Evolutionary conservation across 257 asterid genomes (phyloP).

Genomic region (Henckelia pumila): DNA sequence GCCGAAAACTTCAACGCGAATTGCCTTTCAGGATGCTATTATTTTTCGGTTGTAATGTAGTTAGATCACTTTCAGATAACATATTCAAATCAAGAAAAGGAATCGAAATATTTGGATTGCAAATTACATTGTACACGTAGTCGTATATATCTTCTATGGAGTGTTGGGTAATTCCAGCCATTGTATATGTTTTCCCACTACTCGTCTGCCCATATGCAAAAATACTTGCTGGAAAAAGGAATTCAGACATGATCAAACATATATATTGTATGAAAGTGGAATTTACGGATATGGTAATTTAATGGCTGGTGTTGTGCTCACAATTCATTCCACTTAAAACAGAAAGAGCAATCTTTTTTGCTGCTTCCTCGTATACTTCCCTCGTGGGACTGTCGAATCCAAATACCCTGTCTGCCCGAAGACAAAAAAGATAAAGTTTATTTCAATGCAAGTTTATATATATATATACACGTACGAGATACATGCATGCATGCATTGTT

Average conservation of each 20-base stretch:
- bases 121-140: slow-evolving; percentile 39
- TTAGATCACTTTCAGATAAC: background rate
- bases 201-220: slow-evolving; percentile 67
- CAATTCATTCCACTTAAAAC: slow-evolving; percentile 83
- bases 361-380: slow-evolving; percentile 79
- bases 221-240: slow-evolving; percentile 54
- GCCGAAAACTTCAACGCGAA: slow-evolving; percentile 79
- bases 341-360: slow-evolving; percentile 75
- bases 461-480: no score
- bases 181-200: slow-evolving; percentile 60
- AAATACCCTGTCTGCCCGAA: slow-evolving; percentile 69
- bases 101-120: background rate
- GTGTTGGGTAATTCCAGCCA: slow-evolving; percentile 48
- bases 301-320: slow-evolving; percentile 36
- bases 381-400: slow-evolving; percentile 55
- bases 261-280: background rate
- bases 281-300: background rate
- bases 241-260: slow-evolving; percentile 13
- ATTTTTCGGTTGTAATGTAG: background rate
- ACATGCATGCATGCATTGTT: no score
- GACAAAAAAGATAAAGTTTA: background rate
- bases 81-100: background rate
- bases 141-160: slow-evolving; percentile 46
- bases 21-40: slow-evolving; percentile 46
- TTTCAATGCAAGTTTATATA: no score